These are phyloP conservation scores for Pythium insidiosum DNA, from an alignment of 352 stramenopile genomes.

Conservation along the genomic window DNA sequence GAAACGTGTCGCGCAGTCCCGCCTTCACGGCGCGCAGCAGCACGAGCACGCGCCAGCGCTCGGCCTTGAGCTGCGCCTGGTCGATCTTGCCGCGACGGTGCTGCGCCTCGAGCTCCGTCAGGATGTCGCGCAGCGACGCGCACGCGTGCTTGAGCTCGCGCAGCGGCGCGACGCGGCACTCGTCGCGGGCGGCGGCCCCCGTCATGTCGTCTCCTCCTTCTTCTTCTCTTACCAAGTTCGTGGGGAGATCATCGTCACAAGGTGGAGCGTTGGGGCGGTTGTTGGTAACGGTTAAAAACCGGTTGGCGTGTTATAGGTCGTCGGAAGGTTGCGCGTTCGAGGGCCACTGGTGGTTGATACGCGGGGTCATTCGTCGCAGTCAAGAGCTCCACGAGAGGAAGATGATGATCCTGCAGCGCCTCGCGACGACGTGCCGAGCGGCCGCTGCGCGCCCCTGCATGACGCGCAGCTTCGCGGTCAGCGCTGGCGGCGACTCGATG, in stretches of 20 bases:
- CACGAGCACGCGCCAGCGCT: slow-evolving; percentile 48
- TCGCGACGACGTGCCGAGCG: slow-evolving; percentile 9
- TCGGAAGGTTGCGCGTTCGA: slow-evolving; percentile 8
- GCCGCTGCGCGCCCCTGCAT: slow-evolving; percentile 3
- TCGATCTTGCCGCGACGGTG: slow-evolving; percentile 14
- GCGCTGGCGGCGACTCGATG: slow-evolving; percentile 16
- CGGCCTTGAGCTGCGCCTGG: slow-evolving; percentile 33
- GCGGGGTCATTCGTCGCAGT: too few species aligned
- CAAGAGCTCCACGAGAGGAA: not conserved
- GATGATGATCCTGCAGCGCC: slow-evolving; percentile 16
- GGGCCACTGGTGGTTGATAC: slow-evolving; percentile 2
- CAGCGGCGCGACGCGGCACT: slow-evolving; percentile 20
- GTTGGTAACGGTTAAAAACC: too few species aligned
- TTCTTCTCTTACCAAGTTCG: not conserved
- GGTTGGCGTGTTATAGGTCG: too few species aligned
- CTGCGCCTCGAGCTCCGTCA: slow-evolving; percentile 14
- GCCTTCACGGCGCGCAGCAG: slow-evolving; percentile 50
- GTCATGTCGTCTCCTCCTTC: not conserved
- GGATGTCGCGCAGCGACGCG: slow-evolving; percentile 27
- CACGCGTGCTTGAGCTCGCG: slow-evolving; percentile 49
- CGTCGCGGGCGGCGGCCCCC: not conserved
- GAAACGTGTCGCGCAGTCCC: slow-evolving; percentile 53
- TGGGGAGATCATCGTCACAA: too few species aligned
- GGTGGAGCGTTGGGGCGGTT: too few species aligned
- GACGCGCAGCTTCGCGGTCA: slow-evolving; percentile 15